These are phyloP conservation scores for Fusarium longipes DNA, from an alignment of 2,329 filamentous ascomycete genomes.

Conservation along the genomic window DNA sequence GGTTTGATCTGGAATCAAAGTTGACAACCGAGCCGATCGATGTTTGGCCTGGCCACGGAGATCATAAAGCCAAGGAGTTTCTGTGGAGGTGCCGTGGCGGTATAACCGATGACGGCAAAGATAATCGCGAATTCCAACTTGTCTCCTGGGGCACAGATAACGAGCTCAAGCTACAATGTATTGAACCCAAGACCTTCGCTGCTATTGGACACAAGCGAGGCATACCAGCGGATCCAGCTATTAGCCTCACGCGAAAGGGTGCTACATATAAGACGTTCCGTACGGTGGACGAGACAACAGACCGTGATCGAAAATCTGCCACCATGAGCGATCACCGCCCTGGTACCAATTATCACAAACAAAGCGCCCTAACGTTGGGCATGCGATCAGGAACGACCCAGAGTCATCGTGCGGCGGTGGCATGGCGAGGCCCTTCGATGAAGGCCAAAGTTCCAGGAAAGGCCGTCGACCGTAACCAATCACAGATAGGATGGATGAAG, in stretches of 20 bases:
- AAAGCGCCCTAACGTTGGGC: conserved; percentile 57
- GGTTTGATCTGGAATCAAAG: conserved; percentile 60
- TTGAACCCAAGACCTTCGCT: conserved; percentile 72
- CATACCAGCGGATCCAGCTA: conserved; percentile 68
- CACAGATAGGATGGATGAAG: conserved; percentile 76
- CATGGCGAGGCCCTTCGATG: conserved; percentile 69
- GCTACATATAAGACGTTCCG: conserved; percentile 88
- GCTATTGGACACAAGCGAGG: conserved; percentile 81
- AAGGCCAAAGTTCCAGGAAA: conserved; percentile 62
- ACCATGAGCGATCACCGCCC: conserved; percentile 72
- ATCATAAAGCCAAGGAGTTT: conserved; percentile 86
- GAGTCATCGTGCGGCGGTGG: conserved; percentile 50
- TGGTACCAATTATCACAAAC: conserved; percentile 56
- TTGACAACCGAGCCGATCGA: conserved; percentile 61
- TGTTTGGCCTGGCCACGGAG: conserved; percentile 70
- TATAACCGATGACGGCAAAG: conserved; percentile 73
- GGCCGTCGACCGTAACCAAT: conserved; percentile 60
- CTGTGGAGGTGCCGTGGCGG: conserved; percentile 84
- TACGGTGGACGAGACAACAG: conserved; percentile 70
- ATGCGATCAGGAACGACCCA: conserved; percentile 53
- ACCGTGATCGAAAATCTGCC: conserved; percentile 67
- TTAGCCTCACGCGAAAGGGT: conserved; percentile 83
- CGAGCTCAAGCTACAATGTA: conserved; percentile 80
- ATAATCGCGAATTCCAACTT: conserved; percentile 90
- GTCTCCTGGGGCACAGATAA: conserved; percentile 94